A percentile compares a stretch with the other conserved stretches of the same genome.
Evolutionary conservation across 768 basidiomycete species (phyloP).

Genomic region (Russula lepida): DNA sequence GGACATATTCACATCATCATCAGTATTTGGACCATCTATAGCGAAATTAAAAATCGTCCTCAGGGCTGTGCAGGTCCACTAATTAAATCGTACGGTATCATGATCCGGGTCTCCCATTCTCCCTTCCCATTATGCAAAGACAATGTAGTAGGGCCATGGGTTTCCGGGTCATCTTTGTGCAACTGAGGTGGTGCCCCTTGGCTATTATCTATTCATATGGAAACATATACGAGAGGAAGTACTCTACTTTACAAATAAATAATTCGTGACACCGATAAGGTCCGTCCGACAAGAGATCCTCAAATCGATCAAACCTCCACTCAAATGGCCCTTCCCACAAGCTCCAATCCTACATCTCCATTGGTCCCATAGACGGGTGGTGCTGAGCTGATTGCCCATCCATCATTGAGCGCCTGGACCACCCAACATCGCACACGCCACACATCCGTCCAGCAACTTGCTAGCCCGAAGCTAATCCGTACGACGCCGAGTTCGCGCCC

Average conservation of each 20-base stretch:
- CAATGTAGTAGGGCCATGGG: no score
- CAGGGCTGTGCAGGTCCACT: background rate
- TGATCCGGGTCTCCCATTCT: no score
- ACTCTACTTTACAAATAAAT: background rate
- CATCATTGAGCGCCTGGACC: constrained; percentile 6
- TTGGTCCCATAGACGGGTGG: background rate
- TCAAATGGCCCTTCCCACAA: constrained; percentile 13
- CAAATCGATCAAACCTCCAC: background rate
- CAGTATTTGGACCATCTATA: background rate
- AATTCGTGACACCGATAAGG: background rate
- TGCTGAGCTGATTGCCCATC: background rate
- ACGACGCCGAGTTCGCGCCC: constrained; percentile 69
- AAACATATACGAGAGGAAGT: background rate
- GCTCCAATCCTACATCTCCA: background rate
- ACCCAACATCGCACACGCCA: constrained; percentile 31
- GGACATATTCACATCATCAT: background rate
- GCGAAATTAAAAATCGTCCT: background rate
- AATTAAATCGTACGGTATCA: background rate
- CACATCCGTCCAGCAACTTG: constrained; percentile 69
- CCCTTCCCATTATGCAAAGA: no score
- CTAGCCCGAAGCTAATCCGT: constrained; percentile 70
- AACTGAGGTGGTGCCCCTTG: background rate
- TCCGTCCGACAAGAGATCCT: background rate
- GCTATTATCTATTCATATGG: background rate
- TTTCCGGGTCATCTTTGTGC: background rate